Evolutionary conservation across 1,284 basidiomycete species (phyloP).

Genomic region (Calocybe gambosa): DNA sequence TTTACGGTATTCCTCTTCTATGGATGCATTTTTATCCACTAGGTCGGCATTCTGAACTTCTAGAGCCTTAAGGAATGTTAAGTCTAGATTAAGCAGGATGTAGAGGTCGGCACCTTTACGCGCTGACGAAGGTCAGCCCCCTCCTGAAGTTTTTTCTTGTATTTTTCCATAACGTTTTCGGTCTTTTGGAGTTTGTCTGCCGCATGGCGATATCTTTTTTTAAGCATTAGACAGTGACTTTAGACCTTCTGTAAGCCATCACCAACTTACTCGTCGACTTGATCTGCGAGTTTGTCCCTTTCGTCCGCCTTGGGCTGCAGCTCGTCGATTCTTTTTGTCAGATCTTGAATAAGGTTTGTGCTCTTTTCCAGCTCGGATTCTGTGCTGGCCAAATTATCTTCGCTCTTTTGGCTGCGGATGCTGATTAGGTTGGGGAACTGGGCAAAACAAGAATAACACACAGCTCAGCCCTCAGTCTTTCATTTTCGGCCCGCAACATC

Average conservation of each 20-base stretch:
- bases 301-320: slow-evolving; percentile 76
- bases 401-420: slow-evolving; percentile 74
- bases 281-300: slow-evolving; percentile 78
- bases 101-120: slow-evolving; percentile 57
- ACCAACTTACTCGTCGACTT: slow-evolving; percentile 83
- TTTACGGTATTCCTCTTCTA: slow-evolving; percentile 89
- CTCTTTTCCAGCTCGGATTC: slow-evolving; percentile 81
- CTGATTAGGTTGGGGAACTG: background rate
- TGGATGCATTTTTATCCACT: slow-evolving; percentile 83
- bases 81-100: background rate
- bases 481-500: slow-evolving; percentile 72
- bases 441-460: slow-evolving; percentile 38
- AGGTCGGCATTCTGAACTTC: slow-evolving; percentile 92
- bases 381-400: slow-evolving; percentile 77
- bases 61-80: slow-evolving; percentile 47
- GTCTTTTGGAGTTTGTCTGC: slow-evolving; percentile 89
- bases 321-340: slow-evolving; percentile 78
- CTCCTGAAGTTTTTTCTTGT: slow-evolving; percentile 97
- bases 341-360: slow-evolving; percentile 57
- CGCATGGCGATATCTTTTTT: slow-evolving; percentile 75
- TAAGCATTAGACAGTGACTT: slow-evolving; percentile 4
- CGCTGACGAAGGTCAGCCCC: slow-evolving; percentile 82
- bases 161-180: slow-evolving; percentile 98
- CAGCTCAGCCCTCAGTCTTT: slow-evolving; percentile 74
- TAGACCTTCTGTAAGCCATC: background rate